phyloP scores from a whole-genome alignment of 768 basidiomycete genomes.

The Pleurotus eryngii region DNA sequence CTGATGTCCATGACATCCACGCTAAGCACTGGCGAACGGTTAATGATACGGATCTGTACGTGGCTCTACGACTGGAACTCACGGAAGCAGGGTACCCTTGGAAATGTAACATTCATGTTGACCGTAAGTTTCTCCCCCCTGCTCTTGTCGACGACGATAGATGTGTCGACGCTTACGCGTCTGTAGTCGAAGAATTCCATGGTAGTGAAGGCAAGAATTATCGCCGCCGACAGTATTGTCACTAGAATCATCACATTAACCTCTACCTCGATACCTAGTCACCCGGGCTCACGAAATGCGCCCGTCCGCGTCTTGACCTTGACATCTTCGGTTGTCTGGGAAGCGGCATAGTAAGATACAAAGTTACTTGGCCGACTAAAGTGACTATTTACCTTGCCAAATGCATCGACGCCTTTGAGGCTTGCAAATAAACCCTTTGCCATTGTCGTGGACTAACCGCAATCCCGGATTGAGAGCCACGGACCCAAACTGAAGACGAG shows the following conservation, averaged over 20 bases:
- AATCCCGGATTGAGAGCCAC: conserved; percentile 21
- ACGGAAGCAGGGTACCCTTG: conserved; percentile 97
- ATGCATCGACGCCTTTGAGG: conserved; percentile 94
- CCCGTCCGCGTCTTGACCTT: conserved; percentile 98
- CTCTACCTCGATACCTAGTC: conserved; percentile 6
- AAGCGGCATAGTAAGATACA: background rate
- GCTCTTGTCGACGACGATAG: conserved; percentile 91
- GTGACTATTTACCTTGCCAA: conserved; percentile 80
- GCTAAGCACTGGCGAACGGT: conserved; percentile 67
- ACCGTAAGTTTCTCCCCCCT: conserved; percentile 94
- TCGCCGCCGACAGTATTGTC: conserved; percentile 85
- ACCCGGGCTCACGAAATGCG: conserved; percentile 66
- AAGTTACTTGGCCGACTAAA: conserved; percentile 7
- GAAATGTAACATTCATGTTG: conserved; percentile 90
- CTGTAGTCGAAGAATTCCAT: conserved; percentile 98
- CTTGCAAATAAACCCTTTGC: conserved; percentile 73
- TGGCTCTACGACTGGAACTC: conserved; percentile 32
- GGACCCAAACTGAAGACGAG: conserved; percentile 10
- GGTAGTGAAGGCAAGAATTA: conserved; percentile 87
- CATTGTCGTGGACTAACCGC: conserved; percentile 44
- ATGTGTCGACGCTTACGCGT: conserved; percentile 80
- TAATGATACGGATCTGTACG: background rate
- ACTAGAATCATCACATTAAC: conserved; percentile 44
- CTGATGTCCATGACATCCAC: conserved; percentile 98
- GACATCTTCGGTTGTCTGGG: conserved; percentile 96